Base-by-base conservation (phyloP, 2,329 filamentous ascomycete genomes). In the Colletotrichum cuscutae region DNA sequence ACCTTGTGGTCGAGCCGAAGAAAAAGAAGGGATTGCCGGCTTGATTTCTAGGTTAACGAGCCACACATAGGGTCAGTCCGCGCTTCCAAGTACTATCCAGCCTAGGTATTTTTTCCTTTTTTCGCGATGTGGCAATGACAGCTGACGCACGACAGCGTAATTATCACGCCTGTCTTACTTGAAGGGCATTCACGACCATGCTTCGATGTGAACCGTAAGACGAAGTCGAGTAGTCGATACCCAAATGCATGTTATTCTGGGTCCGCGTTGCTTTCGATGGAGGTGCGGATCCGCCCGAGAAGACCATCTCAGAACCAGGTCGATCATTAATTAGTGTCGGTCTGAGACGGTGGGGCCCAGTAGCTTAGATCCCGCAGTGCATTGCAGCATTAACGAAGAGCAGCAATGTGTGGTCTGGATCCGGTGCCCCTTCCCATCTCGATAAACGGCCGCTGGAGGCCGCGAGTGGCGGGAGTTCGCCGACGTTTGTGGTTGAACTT, bases 221-320 rank as follows among this genome's bases (percentile, higher is more conserved):
- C 49, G 35, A 28, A 37, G 19, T 52, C 35, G 24, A 35, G 52
- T 22, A 37, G 24, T 52, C 49, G 19, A 35, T 35, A 30, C 26
- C 28, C n/a, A 8, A n/a, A 35, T n/a, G 22, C 24, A 56, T 59
- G 19, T 32, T 52, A 28, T 32, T 30, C 60, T 35, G 30, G 59
- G 52, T 13, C 42, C 3, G n/a, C 28, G 57, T 71, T 64, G 56
- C 61, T 65, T 61, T 37, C 58, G 28, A 65, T 57, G 66, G 60
- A 65, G 60, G 46, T 65, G 54, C 66, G 54, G 70, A 72, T 72
- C 49, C 66, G 49, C 70, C 66, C 60, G 66, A 28, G 46, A 58
- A 61, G 30, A 53, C 49, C 66, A 65, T 60, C 65, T 49, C 49
- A 32, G n/a, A 53, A 42, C 26, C 49, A 32, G n/a, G 65, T 53